Evolutionary conservation across 2,329 filamentous ascomycete species (phyloP).

Genomic region (Hymenoscyphus salicellus): DNA sequence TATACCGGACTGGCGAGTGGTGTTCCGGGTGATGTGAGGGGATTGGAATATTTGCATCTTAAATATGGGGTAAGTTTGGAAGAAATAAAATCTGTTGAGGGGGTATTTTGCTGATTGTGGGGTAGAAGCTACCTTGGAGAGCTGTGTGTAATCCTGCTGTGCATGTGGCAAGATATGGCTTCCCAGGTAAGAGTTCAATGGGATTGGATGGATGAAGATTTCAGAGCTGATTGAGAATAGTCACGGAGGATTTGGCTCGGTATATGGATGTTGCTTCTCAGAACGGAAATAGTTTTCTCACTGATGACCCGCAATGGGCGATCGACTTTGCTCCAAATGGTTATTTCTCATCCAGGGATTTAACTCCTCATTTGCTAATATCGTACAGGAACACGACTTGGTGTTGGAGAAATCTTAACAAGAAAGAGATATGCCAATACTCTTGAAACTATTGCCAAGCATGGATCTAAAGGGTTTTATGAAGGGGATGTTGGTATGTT

Average conservation of each 20-base stretch:
- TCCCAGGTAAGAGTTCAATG: conserved; percentile 40
- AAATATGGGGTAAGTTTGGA: conserved; percentile 58
- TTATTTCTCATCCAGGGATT: conserved; percentile 10
- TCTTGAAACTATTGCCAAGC: conserved; percentile 58
- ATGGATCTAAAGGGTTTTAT: conserved; percentile 62
- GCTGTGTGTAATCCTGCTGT: conserved; percentile 72
- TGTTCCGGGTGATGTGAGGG: conserved; percentile 72
- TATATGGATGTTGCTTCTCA: conserved; percentile 61
- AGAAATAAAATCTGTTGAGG: neutral
- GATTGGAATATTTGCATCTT: conserved; percentile 73
- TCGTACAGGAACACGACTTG: conserved; percentile 49
- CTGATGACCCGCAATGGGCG: conserved; percentile 61
- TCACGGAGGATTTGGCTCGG: conserved; percentile 69
- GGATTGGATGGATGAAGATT: no score
- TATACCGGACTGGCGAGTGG: conserved; percentile 69
- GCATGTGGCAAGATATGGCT: conserved; percentile 69
- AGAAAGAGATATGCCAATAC: conserved; percentile 63
- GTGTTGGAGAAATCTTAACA: conserved; percentile 61
- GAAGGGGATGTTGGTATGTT: conserved; percentile 49
- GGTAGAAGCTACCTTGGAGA: conserved; percentile 62
- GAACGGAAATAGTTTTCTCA: conserved; percentile 54
- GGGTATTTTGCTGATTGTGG: neutral
- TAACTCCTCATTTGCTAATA: conserved; percentile 5
- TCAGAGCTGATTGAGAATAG: conserved; percentile 25
- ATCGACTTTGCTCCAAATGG: conserved; percentile 68